Conservation (phyloP, 225 moss, liverwort and hornwort species). For the Anthoceros angustus region DNA sequence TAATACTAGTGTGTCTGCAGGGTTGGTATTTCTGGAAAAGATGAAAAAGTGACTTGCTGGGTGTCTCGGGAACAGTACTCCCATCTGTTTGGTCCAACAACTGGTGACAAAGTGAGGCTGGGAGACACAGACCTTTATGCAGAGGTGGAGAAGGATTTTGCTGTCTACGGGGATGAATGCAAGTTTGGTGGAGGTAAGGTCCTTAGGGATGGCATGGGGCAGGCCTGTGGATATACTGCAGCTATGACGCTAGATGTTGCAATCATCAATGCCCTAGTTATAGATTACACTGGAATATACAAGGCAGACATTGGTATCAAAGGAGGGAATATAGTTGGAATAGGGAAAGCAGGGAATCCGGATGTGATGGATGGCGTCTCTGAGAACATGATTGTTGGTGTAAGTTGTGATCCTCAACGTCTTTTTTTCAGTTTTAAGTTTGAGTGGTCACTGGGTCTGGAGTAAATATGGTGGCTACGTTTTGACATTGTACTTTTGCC, state of each 20-base stretch:
- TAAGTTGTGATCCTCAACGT: constrained; percentile 18
- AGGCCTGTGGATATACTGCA: constrained; percentile 49
- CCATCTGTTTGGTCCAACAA: constrained; percentile 50
- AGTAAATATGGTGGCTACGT: constrained; percentile 12
- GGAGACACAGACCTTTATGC: constrained; percentile 62
- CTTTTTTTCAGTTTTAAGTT: not conserved
- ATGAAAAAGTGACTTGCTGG: constrained; percentile 18
- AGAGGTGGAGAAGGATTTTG: constrained; percentile 57
- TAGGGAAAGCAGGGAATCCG: constrained; percentile 92
- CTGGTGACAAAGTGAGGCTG: constrained; percentile 61
- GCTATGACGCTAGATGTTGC: constrained; percentile 43
- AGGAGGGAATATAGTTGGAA: constrained; percentile 42
- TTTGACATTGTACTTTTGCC: not conserved
- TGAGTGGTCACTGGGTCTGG: constrained; percentile 8
- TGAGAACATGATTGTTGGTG: constrained; percentile 55
- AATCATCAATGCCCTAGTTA: constrained; percentile 53
- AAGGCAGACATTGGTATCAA: constrained; percentile 92
- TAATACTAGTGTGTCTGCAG: constrained; percentile 10
- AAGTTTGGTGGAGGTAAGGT: constrained; percentile 95
- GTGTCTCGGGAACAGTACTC: constrained; percentile 45
- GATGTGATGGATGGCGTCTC: constrained; percentile 84
- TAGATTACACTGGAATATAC: constrained; percentile 69
- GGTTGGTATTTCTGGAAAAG: constrained; percentile 30
- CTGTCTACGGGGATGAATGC: constrained; percentile 72
- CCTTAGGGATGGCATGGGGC: constrained; percentile 88